Conservation (phyloP, 441 rosid genomes). For the Hura crepitans region DNA sequence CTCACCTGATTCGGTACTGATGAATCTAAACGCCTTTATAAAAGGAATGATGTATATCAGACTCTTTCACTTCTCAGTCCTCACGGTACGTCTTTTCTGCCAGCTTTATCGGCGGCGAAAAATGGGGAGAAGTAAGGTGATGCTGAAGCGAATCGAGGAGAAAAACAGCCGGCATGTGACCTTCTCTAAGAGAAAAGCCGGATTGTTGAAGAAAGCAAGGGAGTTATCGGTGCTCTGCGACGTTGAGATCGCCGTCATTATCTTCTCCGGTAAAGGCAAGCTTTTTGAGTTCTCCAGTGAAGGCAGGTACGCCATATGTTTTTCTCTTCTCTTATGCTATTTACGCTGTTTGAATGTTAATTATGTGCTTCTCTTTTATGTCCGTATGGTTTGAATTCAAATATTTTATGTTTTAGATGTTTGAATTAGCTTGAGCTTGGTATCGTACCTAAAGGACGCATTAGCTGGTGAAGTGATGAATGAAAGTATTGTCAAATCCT, state of each 20-base stretch:
- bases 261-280: constrained; percentile 66
- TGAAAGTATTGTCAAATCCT: too few species aligned
- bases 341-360: background rate
- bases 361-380: too few species aligned
- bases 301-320: constrained; percentile 30
- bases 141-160: constrained; percentile 85
- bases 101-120: background rate
- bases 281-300: constrained; percentile 52
- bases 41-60: too few species aligned
- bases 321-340: background rate
- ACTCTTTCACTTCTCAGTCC: too few species aligned
- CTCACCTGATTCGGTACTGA: too few species aligned
- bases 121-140: constrained; percentile 90
- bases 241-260: constrained; percentile 61
- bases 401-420: too few species aligned
- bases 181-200: constrained; percentile 75
- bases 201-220: constrained; percentile 75
- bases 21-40: too few species aligned
- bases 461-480: too few species aligned
- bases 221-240: constrained; percentile 74
- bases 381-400: too few species aligned
- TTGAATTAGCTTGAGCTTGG: too few species aligned
- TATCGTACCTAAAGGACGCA: too few species aligned
- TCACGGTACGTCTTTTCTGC: background rate
- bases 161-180: constrained; percentile 81